Evolutionary conservation across 2,329 filamentous ascomycete species (phyloP).

Genomic region (Colletotrichum lentis): DNA sequence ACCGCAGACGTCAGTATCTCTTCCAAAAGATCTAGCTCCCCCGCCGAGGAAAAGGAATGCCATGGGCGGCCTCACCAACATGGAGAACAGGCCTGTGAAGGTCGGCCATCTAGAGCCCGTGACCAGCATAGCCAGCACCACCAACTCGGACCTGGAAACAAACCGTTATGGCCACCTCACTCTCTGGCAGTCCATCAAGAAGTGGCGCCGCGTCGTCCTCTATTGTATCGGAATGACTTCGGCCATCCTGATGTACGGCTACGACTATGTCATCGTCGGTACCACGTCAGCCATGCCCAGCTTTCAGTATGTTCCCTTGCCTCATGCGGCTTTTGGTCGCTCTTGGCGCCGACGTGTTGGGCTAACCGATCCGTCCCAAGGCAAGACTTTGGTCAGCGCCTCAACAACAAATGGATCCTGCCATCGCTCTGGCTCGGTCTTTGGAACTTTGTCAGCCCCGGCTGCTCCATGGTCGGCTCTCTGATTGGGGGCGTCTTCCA

Average conservation of each 20-base stretch:
- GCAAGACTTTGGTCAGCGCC: slow-evolving; percentile 47
- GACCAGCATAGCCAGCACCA: slow-evolving; percentile 24
- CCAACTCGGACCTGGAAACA: slow-evolving; percentile 19
- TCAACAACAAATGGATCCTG: slow-evolving; percentile 47
- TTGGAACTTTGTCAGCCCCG: slow-evolving; percentile 52
- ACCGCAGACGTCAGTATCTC: not conserved
- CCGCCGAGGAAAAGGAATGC: slow-evolving; percentile 16
- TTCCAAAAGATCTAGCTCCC: not conserved
- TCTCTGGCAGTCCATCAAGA: slow-evolving; percentile 42
- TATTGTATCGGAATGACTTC: slow-evolving; percentile 43
- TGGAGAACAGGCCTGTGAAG: slow-evolving; percentile 22
- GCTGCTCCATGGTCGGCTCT: slow-evolving; percentile 52
- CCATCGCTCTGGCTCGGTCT: slow-evolving; percentile 56
- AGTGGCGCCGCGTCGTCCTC: slow-evolving; percentile 41
- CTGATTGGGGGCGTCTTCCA: slow-evolving; percentile 50
- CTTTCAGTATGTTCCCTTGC: slow-evolving; percentile 41
- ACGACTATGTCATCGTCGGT: slow-evolving; percentile 45
- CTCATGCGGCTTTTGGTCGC: not conserved
- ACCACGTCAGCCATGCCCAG: slow-evolving; percentile 46
- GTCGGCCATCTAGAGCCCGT: slow-evolving; percentile 14
- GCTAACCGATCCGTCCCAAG: slow-evolving; percentile 31
- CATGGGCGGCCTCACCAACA: slow-evolving; percentile 17
- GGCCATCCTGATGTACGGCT: slow-evolving; percentile 44
- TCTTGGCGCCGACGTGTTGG: not conserved
- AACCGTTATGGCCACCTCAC: slow-evolving; percentile 37